Percentiles rank a stretch among this genome's conserved stretches.
Conservation (phyloP, 2,329 filamentous ascomycete species). For the Orbilia ellipsospora region DNA sequence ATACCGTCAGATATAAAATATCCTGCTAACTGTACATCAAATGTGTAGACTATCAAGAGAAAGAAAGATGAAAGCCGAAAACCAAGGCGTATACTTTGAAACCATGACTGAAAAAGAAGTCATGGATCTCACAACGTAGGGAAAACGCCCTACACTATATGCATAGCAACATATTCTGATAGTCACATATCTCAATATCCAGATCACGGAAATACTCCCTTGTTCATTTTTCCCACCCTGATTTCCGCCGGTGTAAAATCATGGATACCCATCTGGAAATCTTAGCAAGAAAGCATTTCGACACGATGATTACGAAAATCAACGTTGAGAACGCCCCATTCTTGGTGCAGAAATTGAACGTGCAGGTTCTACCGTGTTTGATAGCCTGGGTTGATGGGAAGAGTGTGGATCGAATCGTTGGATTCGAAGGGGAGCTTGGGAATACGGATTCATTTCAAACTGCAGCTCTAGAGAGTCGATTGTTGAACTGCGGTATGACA, state of each 20-base stretch:
- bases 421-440: conserved; percentile 70
- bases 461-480: conserved; percentile 67
- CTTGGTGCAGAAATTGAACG: conserved; percentile 69
- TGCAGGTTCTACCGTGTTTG: conserved; percentile 71
- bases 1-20: neutral
- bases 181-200: too few relatives aligned
- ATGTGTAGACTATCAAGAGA: conserved; percentile 63
- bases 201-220: conserved; percentile 61
- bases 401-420: conserved; percentile 69
- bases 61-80: conserved; percentile 66
- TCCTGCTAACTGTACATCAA: neutral
- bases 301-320: conserved; percentile 70
- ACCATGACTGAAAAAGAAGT: conserved; percentile 70
- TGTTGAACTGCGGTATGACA: conserved; percentile 65
- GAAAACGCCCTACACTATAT: conserved; percentile 6
- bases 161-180: conserved; percentile 5
- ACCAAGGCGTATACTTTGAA: conserved; percentile 68
- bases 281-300: conserved; percentile 69
- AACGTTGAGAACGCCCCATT: conserved; percentile 72
- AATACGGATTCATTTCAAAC: conserved; percentile 69
- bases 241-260: conserved; percentile 63
- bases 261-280: conserved; percentile 63
- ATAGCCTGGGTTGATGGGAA: conserved; percentile 70
- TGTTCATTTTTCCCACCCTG: conserved; percentile 64
- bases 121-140: conserved; percentile 65